Evolutionary conservation across 1,139 yeast species (phyloP).

Genomic region (Candida pseudocylindracea): DNA sequence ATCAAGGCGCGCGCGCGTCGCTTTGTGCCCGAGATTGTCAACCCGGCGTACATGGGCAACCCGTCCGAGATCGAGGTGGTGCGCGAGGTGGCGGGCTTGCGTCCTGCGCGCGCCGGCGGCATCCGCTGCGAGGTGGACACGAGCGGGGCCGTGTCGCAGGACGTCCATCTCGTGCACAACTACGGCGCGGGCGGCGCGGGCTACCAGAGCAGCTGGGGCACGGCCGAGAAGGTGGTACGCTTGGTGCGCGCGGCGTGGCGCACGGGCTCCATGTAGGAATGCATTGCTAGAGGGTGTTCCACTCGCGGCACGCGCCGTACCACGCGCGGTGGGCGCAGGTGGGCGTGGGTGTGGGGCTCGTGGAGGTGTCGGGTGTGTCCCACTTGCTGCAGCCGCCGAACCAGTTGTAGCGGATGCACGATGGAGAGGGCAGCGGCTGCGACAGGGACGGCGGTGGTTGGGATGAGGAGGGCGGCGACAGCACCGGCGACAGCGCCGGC

Average conservation of each 20-base stretch:
- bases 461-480: too few relatives aligned
- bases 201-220: constrained; percentile 22
- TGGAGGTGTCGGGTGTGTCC: too few relatives aligned
- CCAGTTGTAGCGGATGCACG: too few relatives aligned
- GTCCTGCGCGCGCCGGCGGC: constrained; percentile 25
- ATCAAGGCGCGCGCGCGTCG: constrained; percentile 16
- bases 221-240: constrained; percentile 13
- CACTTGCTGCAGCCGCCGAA: too few relatives aligned
- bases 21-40: constrained; percentile 19
- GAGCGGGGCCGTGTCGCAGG: constrained; percentile 7
- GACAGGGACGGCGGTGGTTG: too few relatives aligned
- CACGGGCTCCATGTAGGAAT: too few relatives aligned
- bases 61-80: constrained; percentile 13
- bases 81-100: constrained; percentile 16
- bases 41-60: constrained; percentile 11
- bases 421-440: too few relatives aligned
- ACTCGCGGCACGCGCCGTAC: too few relatives aligned
- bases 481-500: too few relatives aligned
- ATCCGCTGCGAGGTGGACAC: constrained; percentile 18
- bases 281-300: too few relatives aligned
- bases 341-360: too few relatives aligned
- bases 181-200: constrained; percentile 28
- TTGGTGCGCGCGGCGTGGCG: neutral
- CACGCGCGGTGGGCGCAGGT: too few relatives aligned
- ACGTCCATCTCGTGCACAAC: constrained; percentile 13